A percentile compares a stretch with the other conserved stretches of the same genome.
These are phyloP conservation scores for Nothophaeocryptopus gaeumannii DNA, from an alignment of 2,329 filamentous ascomycete genomes.

Conservation along the genomic window DNA sequence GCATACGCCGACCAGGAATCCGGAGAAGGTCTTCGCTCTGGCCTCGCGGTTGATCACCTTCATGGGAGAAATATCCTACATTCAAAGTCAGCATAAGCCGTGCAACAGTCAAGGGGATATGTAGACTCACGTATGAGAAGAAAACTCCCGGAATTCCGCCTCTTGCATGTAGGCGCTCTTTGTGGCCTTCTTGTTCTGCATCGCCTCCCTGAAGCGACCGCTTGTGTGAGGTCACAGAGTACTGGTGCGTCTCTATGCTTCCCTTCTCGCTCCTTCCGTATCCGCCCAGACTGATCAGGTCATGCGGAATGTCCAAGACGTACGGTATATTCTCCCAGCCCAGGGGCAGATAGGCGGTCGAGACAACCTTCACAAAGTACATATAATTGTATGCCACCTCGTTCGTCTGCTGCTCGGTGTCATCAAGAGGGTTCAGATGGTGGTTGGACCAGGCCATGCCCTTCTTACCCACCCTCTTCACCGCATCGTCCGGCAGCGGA, in stretches of 20 bases:
- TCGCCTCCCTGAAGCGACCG: conserved; percentile 79
- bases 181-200: conserved; percentile 82
- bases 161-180: conserved; percentile 82
- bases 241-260: conserved; percentile 96
- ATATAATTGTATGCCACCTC: conserved; percentile 93
- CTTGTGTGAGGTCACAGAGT: conserved; percentile 96
- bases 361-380: conserved; percentile 99
- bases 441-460: conserved; percentile 75
- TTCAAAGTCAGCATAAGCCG: neutral
- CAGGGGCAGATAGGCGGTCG: conserved; percentile 88
- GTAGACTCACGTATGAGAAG: conserved; percentile 82
- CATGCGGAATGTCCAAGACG: conserved; percentile 35
- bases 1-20: conserved; percentile 90
- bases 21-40: conserved; percentile 81
- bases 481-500: conserved; percentile 72
- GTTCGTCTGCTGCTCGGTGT: conserved; percentile 69
- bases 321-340: conserved; percentile 69
- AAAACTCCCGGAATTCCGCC: conserved; percentile 97
- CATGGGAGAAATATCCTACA: conserved; percentile 89
- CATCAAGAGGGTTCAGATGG: conserved; percentile 87
- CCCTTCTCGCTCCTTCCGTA: conserved; percentile 65
- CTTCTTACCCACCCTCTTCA: conserved; percentile 60
- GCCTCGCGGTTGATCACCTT: conserved; percentile 98
- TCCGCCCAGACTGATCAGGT: conserved; percentile 63
- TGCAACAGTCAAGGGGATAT: too few relatives aligned